Conservation (phyloP, 768 basidiomycete genomes). For the Psilocybe azurescens region DNA sequence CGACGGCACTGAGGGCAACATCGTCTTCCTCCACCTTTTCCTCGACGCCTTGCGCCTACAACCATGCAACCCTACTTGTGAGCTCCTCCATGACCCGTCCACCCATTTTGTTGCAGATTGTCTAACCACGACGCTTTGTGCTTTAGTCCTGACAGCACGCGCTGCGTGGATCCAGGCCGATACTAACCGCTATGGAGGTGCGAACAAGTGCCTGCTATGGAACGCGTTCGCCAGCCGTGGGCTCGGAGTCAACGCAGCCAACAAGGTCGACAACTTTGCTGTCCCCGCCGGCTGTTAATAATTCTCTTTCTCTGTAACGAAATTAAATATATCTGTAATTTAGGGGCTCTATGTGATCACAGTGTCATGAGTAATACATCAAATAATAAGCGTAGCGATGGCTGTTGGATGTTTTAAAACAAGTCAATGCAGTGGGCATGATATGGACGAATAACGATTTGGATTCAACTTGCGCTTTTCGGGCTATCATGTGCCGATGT, state of each 20-base stretch:
- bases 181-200: constrained; percentile 47
- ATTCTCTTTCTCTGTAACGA: background rate
- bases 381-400: background rate
- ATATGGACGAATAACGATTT: no score
- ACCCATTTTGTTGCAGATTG: background rate
- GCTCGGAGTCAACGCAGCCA: constrained; percentile 42
- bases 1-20: constrained; percentile 25
- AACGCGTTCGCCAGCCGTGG: constrained; percentile 51
- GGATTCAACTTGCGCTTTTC: no score
- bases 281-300: constrained; percentile 35
- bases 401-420: no score
- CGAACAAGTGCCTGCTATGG: constrained; percentile 51
- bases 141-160: constrained; percentile 44
- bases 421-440: no score
- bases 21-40: constrained; percentile 29
- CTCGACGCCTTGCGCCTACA: constrained; percentile 27
- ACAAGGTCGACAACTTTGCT: constrained; percentile 27
- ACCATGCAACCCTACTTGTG: constrained; percentile 30
- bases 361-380: background rate
- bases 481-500: no score
- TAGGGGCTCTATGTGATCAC: background rate
- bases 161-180: constrained; percentile 58
- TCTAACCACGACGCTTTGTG: background rate
- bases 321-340: background rate
- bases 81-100: background rate